phyloP scores from a whole-genome alignment of 371 early-diverging fungal species.

The Mucor circinelloides region DNA sequence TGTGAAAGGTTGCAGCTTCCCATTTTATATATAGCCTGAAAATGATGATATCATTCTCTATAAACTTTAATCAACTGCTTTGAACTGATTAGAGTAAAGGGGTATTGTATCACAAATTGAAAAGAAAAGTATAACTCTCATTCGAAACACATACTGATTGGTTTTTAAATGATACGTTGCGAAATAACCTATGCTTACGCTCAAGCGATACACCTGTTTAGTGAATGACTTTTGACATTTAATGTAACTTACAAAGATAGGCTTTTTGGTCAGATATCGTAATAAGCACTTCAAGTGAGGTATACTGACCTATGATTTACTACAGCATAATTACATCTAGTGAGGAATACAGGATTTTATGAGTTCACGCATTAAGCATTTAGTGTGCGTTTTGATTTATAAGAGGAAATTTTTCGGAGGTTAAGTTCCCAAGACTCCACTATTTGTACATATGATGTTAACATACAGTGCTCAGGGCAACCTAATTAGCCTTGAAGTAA shows the following conservation, averaged over 20 bases:
- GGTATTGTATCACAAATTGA: not conserved
- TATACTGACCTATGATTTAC: no score
- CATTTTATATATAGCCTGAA: not conserved
- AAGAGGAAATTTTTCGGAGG: no score
- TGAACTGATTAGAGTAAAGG: not conserved
- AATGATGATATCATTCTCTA: not conserved
- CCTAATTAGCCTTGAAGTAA: not conserved
- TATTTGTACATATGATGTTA: not conserved
- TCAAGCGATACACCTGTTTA: no score
- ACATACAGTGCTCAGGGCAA: not conserved
- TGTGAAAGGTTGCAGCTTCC: not conserved
- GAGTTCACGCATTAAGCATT: no score
- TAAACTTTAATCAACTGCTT: not conserved
- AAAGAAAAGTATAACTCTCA: not conserved
- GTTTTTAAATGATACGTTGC: not conserved
- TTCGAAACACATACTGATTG: not conserved
- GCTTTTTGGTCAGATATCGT: no score
- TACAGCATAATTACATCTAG: no score
- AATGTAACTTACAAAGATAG: no score
- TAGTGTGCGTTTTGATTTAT: no score
- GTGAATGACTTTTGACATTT: no score
- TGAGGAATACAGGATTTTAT: no score
- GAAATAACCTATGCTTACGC: not conserved
- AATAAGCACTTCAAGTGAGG: no score
- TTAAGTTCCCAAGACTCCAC: no score